Evolutionary conservation across 257 asterid genomes (phyloP), one percentile per base, ranked within the genome.

Genomic region (Fraxinus cuspidata): DNA sequence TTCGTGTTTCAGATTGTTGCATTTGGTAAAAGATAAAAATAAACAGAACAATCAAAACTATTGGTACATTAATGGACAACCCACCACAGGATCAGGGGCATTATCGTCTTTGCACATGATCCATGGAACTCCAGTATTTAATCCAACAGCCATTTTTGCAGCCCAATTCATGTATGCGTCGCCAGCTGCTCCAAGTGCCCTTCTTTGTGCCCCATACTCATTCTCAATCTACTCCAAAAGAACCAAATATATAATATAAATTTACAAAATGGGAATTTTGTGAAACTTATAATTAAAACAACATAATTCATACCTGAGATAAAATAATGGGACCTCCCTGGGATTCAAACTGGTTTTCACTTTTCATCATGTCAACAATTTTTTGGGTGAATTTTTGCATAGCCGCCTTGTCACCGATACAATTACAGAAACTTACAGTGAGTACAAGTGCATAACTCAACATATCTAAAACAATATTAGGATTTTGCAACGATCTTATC

Each of bases 281-380:
- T 12, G 68, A 63, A 25, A 63, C 18, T 12, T 2, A 23, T 7
- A 25, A 37, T 47, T 40, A 25, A 53, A 60, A 34, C 16, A 5
- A 19, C 5, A 27, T 32, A 53, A n/a, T 29, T 29, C 74, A 29
- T 80, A 91, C 96, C 92, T 91, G 97, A 77, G 97, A 91, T 49
- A 91, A 75, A 64, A 89, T 91, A 49, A 89, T 91, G 32, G 97
- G 97, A 76, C 97, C 97, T 74, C 93, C 94, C 72, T 89, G 93
- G 72, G 94, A 80, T 75, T 87, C 89, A 83, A 77, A 91, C 51
- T 89, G 84, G 25, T 78, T 82, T 78, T 88, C 93, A 78, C 82
- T 82, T 83, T 91, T 91, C 97, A 91, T 84, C 90, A 88, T 80
- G 13, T 87, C 87, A 40, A 91, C 94, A 65, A 89, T 85, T 83